Base-by-base conservation (phyloP, 805 yeast genomes). In the Kuraishia piskuri region DNA sequence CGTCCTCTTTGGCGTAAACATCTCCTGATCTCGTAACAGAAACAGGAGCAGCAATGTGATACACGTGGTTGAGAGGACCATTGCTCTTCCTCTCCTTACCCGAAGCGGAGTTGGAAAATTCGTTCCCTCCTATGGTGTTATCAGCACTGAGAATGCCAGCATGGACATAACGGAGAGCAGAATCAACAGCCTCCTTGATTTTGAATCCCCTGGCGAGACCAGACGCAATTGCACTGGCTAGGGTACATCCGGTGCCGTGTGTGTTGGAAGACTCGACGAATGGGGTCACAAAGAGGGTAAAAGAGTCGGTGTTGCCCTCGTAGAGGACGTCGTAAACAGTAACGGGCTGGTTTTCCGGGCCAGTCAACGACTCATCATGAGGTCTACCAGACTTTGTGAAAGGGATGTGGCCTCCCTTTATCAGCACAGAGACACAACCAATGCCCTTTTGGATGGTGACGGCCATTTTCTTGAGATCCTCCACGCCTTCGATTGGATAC, bases 211-310 rank as follows among this genome's bases (percentile, higher is more conserved):
- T 73, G 2, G 96, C 91, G 23, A 89, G 59, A 59, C 86, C 81
- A 1, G 94, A 82, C 0, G 94, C 84, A 57, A 90, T 84, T 0
- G 96, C 77, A 0, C 96, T 83, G 0, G 95, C 82, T 51, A 90
- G 72, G 0, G 96, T 87, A 67, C 97, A 90, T 1, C 97, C 97
- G 2, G 96, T 88, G 12, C 97, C 97, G 65, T 90, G 97, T 1
- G 88, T 82, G 61, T 84, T 79, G 2, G 68, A 64, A 1, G 90
- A 72, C 6, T 68, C 62, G 12, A 80, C 65, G 57, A 61, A 77
- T 1, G 65, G 67, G 7, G 86, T 81, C 54, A 71, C 72, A 61
- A 77, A 82, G 0, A 79, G 63, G 0, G 75, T 68, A 47, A 69
- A 60, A 1, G 63, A 58, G 17, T 71, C 70, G 1, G 60, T 59